phyloP scores from a whole-genome alignment of 148 eudicot genomes.

The Cornus suecica region DNA sequence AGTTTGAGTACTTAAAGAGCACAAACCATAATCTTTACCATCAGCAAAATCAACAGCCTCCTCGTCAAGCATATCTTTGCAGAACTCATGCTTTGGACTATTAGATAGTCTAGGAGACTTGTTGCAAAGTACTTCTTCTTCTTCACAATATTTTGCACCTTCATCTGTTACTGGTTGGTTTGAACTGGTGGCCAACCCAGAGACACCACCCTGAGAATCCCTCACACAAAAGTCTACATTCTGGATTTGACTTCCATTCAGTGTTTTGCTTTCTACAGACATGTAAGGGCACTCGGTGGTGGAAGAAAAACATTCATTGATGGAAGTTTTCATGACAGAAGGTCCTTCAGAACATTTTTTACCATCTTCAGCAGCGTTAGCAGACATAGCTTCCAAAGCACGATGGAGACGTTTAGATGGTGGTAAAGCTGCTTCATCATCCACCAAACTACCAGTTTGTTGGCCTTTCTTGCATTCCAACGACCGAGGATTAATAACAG shows the following conservation, averaged over 20 bases:
- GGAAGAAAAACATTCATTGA: constrained; percentile 22
- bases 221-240: constrained; percentile 14
- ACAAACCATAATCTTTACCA: constrained; percentile 13
- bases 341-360: constrained; percentile 22
- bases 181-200: constrained; percentile 21
- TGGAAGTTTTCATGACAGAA: constrained; percentile 17
- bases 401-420: constrained; percentile 96
- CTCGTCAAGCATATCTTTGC: constrained; percentile 16
- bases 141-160: constrained; percentile 17
- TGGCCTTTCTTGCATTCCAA: constrained; percentile 43
- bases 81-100: constrained; percentile 13
- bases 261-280: constrained; percentile 14
- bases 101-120: constrained; percentile 16
- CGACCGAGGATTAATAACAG: constrained; percentile 33
- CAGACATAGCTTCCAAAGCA: constrained; percentile 98
- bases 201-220: constrained; percentile 20
- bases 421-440: constrained; percentile 95
- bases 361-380: constrained; percentile 79
- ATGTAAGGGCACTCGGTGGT: constrained; percentile 20
- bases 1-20: constrained; percentile 14
- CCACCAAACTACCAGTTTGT: constrained; percentile 41
- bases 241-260: constrained; percentile 19
- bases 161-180: constrained; percentile 18
- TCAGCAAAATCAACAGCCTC: constrained; percentile 21
- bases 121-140: constrained; percentile 12